Evolutionary conservation across 768 basidiomycete species (phyloP).

Genomic region (Exsudoporus frostii): DNA sequence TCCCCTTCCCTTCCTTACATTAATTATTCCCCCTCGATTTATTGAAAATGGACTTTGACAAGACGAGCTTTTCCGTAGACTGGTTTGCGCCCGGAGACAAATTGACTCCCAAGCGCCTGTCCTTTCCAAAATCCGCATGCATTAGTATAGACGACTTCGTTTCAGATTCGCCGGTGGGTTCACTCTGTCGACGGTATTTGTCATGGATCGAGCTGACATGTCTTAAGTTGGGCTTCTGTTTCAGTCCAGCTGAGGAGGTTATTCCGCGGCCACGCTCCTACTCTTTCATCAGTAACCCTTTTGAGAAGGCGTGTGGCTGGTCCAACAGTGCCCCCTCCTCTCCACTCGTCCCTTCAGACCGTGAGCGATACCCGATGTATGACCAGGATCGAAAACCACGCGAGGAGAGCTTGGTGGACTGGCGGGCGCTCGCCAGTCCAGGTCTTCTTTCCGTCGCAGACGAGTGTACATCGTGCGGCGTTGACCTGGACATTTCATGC

Average conservation of each 20-base stretch:
- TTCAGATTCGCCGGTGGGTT: conserved; percentile 28
- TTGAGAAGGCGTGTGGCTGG: conserved; percentile 22
- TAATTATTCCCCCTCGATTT: neutral
- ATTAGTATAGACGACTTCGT: conserved; percentile 32
- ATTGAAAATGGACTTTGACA: conserved; percentile 32
- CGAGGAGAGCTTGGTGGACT: conserved; percentile 2
- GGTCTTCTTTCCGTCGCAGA: conserved; percentile 12
- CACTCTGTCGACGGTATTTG: neutral
- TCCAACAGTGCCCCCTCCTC: conserved; percentile 19
- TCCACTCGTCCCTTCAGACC: neutral
- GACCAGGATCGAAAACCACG: conserved; percentile 1
- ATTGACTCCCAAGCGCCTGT: conserved; percentile 25
- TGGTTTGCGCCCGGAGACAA: conserved; percentile 31
- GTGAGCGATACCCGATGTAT: conserved; percentile 8
- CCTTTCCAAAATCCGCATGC: conserved; percentile 33
- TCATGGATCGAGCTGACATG: conserved; percentile 1
- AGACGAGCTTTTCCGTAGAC: conserved; percentile 30
- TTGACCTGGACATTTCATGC: conserved; percentile 36
- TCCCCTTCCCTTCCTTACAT: conserved; percentile 6
- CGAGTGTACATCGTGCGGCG: conserved; percentile 30
- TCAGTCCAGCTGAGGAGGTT: conserved; percentile 14
- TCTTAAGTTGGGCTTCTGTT: conserved; percentile 25
- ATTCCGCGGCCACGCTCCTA: conserved; percentile 7
- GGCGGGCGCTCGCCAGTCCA: neutral
- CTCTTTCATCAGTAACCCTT: conserved; percentile 12